A percentile compares a stretch with the other conserved stretches of the same genome.
phyloP scores from a whole-genome alignment of 2,329 filamentous ascomycete genomes.

The Sarocladium kiliense region DNA sequence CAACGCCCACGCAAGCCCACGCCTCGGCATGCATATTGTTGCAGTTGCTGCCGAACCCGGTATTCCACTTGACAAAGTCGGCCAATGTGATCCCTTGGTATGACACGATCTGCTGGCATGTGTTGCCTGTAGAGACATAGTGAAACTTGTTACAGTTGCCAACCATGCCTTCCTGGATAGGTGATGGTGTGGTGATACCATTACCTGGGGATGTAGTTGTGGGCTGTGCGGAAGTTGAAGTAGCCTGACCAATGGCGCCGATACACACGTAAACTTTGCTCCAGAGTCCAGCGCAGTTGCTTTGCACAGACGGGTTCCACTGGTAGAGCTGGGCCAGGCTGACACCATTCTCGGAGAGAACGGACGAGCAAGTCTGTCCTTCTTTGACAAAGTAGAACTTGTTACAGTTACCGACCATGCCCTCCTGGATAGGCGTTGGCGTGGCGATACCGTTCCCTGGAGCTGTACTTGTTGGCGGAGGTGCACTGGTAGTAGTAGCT shows the following conservation, averaged over 20 bases:
- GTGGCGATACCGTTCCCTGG: slow-evolving; percentile 17
- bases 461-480: slow-evolving; percentile 11
- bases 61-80: slow-evolving; percentile 4
- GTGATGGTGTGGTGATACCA: slow-evolving; percentile 12
- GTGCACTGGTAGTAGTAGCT: background rate
- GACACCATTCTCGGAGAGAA: slow-evolving; percentile 15
- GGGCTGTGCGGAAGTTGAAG: too few relatives aligned
- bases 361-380: slow-evolving; percentile 17
- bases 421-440: slow-evolving; percentile 20
- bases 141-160: slow-evolving; percentile 16
- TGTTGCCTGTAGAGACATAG: slow-evolving; percentile 7
- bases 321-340: slow-evolving; percentile 15
- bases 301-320: slow-evolving; percentile 11
- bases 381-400: slow-evolving; percentile 17
- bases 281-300: too few relatives aligned
- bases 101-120: slow-evolving; percentile 10
- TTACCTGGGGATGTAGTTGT: slow-evolving; percentile 12
- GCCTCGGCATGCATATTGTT: background rate
- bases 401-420: slow-evolving; percentile 19
- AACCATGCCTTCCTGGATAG: slow-evolving; percentile 12
- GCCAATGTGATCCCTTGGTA: background rate
- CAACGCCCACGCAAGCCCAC: background rate
- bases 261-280: too few relatives aligned
- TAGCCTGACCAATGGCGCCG: too few relatives aligned
- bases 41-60: background rate